A percentile compares a stretch with the other conserved stretches of the same genome.
Evolutionary conservation across 495 filamentous ascomycete species (phyloP).

Genomic region (Aspergillus asperescens): DNA sequence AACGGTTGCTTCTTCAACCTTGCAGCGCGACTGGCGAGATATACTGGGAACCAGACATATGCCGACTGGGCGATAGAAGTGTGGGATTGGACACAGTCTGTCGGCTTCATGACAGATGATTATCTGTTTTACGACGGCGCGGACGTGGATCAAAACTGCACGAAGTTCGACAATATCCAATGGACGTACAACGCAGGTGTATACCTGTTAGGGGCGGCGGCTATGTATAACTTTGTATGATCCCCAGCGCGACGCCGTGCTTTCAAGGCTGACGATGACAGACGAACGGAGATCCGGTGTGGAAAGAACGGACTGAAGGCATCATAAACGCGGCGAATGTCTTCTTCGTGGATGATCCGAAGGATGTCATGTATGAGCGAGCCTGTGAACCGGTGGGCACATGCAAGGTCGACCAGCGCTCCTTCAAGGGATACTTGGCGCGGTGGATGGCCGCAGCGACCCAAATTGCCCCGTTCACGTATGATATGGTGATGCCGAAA

Average conservation of each 20-base stretch:
- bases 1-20: constrained; percentile 80
- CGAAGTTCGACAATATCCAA: constrained; percentile 29
- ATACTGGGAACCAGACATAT: constrained; percentile 75
- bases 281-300: constrained; percentile 39
- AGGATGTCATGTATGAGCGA: constrained; percentile 60
- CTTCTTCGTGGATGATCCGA: constrained; percentile 43
- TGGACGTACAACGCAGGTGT: constrained; percentile 39
- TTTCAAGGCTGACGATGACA: neutral
- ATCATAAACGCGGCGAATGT: constrained; percentile 54
- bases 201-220: constrained; percentile 35
- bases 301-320: constrained; percentile 54
- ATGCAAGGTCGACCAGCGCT: constrained; percentile 72
- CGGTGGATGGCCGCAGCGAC: constrained; percentile 74
- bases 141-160: constrained; percentile 44
- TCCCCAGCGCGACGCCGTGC: neutral
- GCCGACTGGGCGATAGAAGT: constrained; percentile 66
- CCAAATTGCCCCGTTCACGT: constrained; percentile 64
- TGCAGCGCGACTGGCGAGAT: constrained; percentile 66
- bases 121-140: constrained; percentile 64
- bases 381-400: constrained; percentile 52
- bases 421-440: constrained; percentile 81
- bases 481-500: constrained; percentile 56
- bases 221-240: constrained; percentile 38
- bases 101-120: constrained; percentile 57
- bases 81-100: constrained; percentile 63